Evolutionary conservation across 495 filamentous ascomycete species (phyloP).

Genomic region (Trichoderma parareesei): DNA sequence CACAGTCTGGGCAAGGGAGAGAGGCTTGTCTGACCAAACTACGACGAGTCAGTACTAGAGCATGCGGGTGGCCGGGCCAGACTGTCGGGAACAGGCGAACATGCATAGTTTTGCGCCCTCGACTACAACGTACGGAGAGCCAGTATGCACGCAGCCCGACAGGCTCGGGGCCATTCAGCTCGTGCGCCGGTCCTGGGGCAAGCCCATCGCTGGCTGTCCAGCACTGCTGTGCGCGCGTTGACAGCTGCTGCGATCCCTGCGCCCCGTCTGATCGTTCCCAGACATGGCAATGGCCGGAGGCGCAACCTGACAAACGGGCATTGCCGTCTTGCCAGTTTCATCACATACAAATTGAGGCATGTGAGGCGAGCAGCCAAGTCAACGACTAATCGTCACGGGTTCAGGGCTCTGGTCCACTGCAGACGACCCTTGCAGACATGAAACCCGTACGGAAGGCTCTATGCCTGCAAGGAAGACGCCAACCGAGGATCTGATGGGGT

Average conservation of each 20-base stretch:
- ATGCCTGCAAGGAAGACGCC: too few relatives aligned
- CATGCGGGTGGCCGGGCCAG: slow-evolving; percentile 6
- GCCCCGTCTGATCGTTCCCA: not conserved
- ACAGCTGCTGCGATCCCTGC: not conserved
- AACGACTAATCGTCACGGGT: not conserved
- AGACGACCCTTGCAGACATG: too few relatives aligned
- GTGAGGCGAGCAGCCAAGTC: not conserved
- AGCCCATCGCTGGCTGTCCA: not conserved
- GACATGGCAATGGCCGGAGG: not conserved
- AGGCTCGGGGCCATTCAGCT: not conserved
- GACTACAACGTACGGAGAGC: not conserved
- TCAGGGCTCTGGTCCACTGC: too few relatives aligned
- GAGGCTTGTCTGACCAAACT: slow-evolving; percentile 1
- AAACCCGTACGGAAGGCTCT: too few relatives aligned
- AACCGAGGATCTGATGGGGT: not conserved
- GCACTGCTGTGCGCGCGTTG: not conserved
- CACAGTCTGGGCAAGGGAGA: not conserved
- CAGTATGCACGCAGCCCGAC: not conserved
- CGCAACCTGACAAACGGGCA: not conserved
- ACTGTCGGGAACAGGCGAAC: not conserved
- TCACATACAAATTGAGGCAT: not conserved
- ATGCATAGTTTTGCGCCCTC: too few relatives aligned
- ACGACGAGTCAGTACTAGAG: not conserved
- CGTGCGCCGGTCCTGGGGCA: not conserved
- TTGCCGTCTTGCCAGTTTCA: not conserved